These are phyloP conservation scores for Aquilaria yunnanensis DNA, from an alignment of 345 rosid genomes.

Conservation along the genomic window DNA sequence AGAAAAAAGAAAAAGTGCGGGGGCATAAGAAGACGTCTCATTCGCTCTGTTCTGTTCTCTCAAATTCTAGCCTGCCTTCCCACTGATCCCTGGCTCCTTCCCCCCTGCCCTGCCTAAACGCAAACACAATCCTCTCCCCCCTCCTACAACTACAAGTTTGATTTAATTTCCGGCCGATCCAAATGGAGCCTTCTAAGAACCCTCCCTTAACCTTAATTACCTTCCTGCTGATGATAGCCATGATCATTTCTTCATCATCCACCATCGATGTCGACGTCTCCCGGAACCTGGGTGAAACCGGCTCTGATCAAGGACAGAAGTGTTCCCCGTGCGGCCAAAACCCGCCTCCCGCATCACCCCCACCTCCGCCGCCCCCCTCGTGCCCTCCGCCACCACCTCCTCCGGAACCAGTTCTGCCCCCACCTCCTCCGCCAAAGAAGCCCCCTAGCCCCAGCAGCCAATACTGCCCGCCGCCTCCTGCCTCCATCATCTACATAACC, in stretches of 20 bases:
- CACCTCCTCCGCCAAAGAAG: slow-evolving; percentile 36
- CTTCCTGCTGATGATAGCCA: slow-evolving; percentile 11
- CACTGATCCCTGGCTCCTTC: not conserved
- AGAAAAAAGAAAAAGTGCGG: not conserved
- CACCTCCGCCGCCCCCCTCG: slow-evolving; percentile 30
- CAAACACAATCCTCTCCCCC: not conserved
- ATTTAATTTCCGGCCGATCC: slow-evolving; percentile 22
- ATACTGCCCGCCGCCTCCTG: slow-evolving; percentile 30
- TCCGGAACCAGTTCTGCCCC: slow-evolving; percentile 8
- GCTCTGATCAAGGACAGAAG: slow-evolving; percentile 27
- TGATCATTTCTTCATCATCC: slow-evolving; percentile 10
- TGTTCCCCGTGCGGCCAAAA: slow-evolving; percentile 35
- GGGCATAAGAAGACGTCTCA: slow-evolving; percentile 13
- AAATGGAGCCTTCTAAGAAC: not conserved
- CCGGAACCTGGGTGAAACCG: slow-evolving; percentile 32
- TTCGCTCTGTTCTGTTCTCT: slow-evolving; percentile 15
- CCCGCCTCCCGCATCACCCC: slow-evolving; percentile 50
- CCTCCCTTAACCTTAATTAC: not conserved
- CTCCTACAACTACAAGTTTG: slow-evolving; percentile 7
- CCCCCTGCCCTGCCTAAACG: too few relatives aligned
- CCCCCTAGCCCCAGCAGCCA: slow-evolving; percentile 16
- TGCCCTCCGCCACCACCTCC: slow-evolving; percentile 48
- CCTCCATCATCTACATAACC: slow-evolving; percentile 30
- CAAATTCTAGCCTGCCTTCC: not conserved
- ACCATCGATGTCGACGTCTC: slow-evolving; percentile 14